Percentiles rank a stretch among this genome's conserved stretches.
These are phyloP conservation scores for Margaritispora aquatica DNA, from an alignment of 495 filamentous ascomycete species.

Conservation along the genomic window DNA sequence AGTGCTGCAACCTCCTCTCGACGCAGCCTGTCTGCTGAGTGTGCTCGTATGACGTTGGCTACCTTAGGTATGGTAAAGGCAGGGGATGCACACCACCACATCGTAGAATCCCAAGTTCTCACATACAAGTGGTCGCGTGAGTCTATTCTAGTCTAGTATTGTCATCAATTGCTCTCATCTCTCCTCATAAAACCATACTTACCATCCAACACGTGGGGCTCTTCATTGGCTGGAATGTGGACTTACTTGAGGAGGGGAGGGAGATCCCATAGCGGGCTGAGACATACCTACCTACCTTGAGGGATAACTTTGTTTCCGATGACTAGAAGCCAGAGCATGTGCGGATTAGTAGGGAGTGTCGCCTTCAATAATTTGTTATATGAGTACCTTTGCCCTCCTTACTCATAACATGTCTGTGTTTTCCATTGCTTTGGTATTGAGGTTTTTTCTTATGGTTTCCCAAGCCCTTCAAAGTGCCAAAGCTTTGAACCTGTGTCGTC, in stretches of 20 bases:
- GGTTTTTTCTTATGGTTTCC: background rate
- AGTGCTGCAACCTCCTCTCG: background rate
- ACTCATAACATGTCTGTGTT: background rate
- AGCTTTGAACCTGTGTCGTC: background rate
- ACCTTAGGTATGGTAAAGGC: background rate
- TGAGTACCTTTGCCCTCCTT: background rate
- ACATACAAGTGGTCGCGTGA: slow-evolving; percentile 1
- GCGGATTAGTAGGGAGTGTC: background rate
- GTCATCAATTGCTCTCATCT: background rate
- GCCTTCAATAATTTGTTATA: background rate
- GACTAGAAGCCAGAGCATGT: background rate
- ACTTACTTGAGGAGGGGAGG: background rate
- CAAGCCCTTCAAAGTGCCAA: background rate
- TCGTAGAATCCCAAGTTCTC: background rate
- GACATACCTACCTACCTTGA: slow-evolving; percentile 21
- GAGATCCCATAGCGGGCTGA: slow-evolving; percentile 1
- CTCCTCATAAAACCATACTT: background rate
- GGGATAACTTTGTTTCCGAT: background rate
- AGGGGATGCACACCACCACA: background rate
- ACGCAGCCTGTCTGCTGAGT: background rate
- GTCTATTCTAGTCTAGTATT: background rate
- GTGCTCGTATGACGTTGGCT: background rate
- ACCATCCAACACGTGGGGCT: slow-evolving; percentile 10
- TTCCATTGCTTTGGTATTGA: background rate
- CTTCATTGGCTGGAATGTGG: slow-evolving; percentile 14